Conservation (phyloP, 2,329 filamentous ascomycete species). For the Coniella vitis region DNA sequence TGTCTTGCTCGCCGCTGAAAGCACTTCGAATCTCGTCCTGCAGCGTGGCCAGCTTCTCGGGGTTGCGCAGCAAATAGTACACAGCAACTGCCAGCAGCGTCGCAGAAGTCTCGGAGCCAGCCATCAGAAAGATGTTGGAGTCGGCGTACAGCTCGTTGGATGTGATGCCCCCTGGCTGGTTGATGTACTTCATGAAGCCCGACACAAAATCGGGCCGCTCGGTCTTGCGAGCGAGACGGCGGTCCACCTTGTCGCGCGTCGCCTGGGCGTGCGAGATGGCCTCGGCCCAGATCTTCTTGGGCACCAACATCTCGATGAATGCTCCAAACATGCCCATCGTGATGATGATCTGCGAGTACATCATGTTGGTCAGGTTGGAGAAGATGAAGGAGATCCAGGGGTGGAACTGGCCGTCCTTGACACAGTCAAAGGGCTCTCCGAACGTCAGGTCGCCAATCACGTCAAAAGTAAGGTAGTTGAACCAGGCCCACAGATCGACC, state of each 20-base stretch:
- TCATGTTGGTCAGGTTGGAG: slow-evolving; percentile 19
- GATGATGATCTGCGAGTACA: slow-evolving; percentile 16
- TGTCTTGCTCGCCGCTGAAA: background rate
- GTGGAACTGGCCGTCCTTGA: slow-evolving; percentile 19
- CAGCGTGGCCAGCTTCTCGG: slow-evolving; percentile 7
- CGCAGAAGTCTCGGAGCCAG: slow-evolving; percentile 17
- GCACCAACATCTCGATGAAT: slow-evolving; percentile 13
- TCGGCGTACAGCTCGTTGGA: slow-evolving; percentile 16
- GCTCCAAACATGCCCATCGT: slow-evolving; percentile 13
- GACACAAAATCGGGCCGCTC: slow-evolving; percentile 13
- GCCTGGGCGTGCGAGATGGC: slow-evolving; percentile 14
- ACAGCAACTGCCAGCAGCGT: slow-evolving; percentile 16
- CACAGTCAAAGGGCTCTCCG: slow-evolving; percentile 20
- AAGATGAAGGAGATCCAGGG: slow-evolving; percentile 22
- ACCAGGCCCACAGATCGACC: slow-evolving; percentile 22
- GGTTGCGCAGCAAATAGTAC: slow-evolving; percentile 15
- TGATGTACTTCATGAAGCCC: slow-evolving; percentile 8
- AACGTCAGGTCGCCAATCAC: slow-evolving; percentile 23
- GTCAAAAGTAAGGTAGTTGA: slow-evolving; percentile 23
- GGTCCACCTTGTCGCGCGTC: slow-evolving; percentile 16
- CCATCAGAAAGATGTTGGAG: slow-evolving; percentile 15
- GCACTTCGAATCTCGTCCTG: slow-evolving; percentile 10
- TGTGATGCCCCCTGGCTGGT: slow-evolving; percentile 8
- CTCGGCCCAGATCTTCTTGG: slow-evolving; percentile 7
- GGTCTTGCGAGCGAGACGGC: slow-evolving; percentile 11